A percentile compares a stretch with the other conserved stretches of the same genome.
Conservation (phyloP, 768 basidiomycete genomes). For the Filobasidium wieringae region DNA sequence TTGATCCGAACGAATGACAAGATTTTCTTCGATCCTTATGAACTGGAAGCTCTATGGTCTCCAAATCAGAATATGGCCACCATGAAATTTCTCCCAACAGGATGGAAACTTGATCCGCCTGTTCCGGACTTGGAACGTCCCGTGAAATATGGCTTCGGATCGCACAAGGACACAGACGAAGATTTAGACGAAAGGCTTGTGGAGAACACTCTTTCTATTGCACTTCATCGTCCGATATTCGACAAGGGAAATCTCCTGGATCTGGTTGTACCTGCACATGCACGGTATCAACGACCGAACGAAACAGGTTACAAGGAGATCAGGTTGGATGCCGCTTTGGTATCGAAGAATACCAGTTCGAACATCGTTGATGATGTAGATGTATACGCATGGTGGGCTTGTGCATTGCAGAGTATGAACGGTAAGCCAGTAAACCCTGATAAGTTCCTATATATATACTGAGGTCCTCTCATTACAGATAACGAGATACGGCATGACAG, state of each 20-base stretch:
- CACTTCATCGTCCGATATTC: background rate
- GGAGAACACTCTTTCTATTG: background rate
- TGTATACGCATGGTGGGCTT: background rate
- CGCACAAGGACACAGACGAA: background rate
- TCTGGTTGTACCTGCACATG: background rate
- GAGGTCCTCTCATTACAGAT: too few relatives aligned
- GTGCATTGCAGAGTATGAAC: background rate
- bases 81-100: background rate
- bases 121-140: slow-evolving; percentile 7
- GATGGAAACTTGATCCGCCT: background rate
- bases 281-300: slow-evolving; percentile 7
- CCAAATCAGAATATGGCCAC: too few relatives aligned
- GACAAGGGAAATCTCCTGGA: background rate
- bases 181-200: background rate
- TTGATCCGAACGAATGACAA: slow-evolving; percentile 5
- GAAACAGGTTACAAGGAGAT: background rate
- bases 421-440: too few relatives aligned
- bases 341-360: background rate
- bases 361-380: background rate
- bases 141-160: slow-evolving; percentile 1
- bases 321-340: background rate
- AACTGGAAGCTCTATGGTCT: slow-evolving; percentile 4
- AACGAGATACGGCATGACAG: too few relatives aligned
- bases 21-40: slow-evolving; percentile 9
- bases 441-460: too few relatives aligned